Base-by-base conservation (phyloP, 495 filamentous ascomycete genomes). In the Terfezia boudieri region DNA sequence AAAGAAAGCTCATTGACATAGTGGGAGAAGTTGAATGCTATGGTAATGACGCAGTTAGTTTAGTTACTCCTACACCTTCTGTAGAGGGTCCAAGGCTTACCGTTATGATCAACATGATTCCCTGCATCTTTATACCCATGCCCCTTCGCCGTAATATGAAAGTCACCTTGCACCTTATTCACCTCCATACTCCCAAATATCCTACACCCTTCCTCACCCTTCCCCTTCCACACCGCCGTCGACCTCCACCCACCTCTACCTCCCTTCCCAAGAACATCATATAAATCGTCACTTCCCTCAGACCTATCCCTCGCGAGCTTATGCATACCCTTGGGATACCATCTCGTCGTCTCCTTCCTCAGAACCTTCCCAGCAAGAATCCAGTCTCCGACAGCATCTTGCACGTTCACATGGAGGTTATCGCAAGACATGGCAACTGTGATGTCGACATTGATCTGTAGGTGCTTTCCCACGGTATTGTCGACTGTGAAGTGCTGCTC, bases 1-100 rank as follows among this genome's bases (percentile, higher is more conserved):
- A 92, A 99, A 60, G 89, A 95, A 59, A 99, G 80, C 67, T 96
- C 89, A 60, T 82, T 87, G 69, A 96, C 80, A 69, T 93, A 82
- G 72, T 99, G 90, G 26, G 87, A 86, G 77, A 99, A 96, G 73
- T 99, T 96, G 79, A 98, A 98, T 22, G 75, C 84, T 88, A 54
- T 2, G 16, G 8, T 32, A 32, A 32, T 32, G 26, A 32, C 20
- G 23, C 14, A 46, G 17, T 46, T 14, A 46, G 20, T 37, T 37
- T 12, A 37, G 41, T 46, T 32, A 72, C 77, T 66, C 4, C 26
- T 7, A 32, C 20, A 2, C 20, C 20, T 20, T 20, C 20, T 20
- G 20, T 32, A 7, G 26, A 32, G 26, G 26, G 7, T 32, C 26
- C 26, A 32, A 7, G 26, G 26, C 26, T 32, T 73, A 93, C 87